Evolutionary conservation across 768 basidiomycete species (phyloP), one percentile per base, ranked within the genome.

Genomic region (Boletus eberwhitei): DNA sequence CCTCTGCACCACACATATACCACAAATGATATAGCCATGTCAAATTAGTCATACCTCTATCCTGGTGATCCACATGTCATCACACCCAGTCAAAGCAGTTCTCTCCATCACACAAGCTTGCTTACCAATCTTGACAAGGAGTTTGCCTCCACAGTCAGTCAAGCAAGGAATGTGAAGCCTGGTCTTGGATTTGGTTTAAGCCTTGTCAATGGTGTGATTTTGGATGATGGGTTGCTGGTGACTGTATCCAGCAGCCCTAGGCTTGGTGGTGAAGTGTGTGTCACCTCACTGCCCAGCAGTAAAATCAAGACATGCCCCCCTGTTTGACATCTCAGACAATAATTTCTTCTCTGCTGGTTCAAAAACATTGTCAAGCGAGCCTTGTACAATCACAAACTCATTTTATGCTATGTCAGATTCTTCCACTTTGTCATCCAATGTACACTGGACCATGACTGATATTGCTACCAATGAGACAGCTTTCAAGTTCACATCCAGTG

Each of bases 61-160:
- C 84, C 81, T 7, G 86, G 86, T 3, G 90, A 89, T 61, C 78
- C 80, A 17, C 81, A 89, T 8, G 84, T 83, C 14, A 92, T 93
- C 55, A 80, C 81, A 9, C 84, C 87, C 4, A 83, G 84, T 51
- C 77, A 82, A 38, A 82, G 81, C 61, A 80, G 79, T 53, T 80
- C 78, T 1, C 58, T 84, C 24, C 74, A 83, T 36, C 74, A 86
- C 40, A 88, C 86, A n/a, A 86, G 82, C 41, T 91, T 87, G 0
- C 77, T 88, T 73, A 85, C 86, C 0, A 89, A 92, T 61, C 73
- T 93, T n/a, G 88, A 76, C 69, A 74, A 82, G 52, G 85, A 79
- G 52, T 83, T 77, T 42, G 77, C 73, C 37, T 74, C 73, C 24
- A 79, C 74, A 21, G 65, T 78, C 44, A 70, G 71, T 52, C 72